phyloP scores from a whole-genome alignment of 2,329 filamentous ascomycete species.

The Bipolaris bicolor region DNA sequence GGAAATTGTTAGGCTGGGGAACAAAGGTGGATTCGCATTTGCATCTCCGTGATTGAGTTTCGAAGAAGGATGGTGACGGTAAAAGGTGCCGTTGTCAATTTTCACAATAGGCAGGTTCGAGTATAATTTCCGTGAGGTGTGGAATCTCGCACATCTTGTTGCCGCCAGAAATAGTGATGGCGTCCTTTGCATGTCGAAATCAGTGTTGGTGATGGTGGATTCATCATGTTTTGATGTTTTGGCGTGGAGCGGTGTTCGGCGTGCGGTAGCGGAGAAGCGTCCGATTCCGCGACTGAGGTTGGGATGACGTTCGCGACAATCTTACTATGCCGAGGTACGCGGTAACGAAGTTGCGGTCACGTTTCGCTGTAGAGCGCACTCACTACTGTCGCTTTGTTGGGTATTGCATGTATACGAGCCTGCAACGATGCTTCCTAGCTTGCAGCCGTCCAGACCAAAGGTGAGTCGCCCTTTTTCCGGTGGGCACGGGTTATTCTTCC shows the following conservation, averaged over 20 bases:
- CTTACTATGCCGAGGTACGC: slow-evolving; percentile 35
- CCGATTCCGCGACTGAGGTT: slow-evolving; percentile 26
- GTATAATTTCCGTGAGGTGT: slow-evolving; percentile 23
- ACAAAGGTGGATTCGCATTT: slow-evolving; percentile 72
- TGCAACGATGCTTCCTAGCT: slow-evolving; percentile 46
- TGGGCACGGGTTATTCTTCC: neutral
- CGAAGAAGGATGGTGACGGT: slow-evolving; percentile 69
- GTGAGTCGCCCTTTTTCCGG: slow-evolving; percentile 21
- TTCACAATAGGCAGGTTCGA: slow-evolving; percentile 39
- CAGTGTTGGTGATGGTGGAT: slow-evolving; percentile 2
- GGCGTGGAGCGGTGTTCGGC: slow-evolving; percentile 19
- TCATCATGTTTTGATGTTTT: slow-evolving; percentile 1
- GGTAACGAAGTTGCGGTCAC: slow-evolving; percentile 9
- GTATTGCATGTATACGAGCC: slow-evolving; percentile 13
- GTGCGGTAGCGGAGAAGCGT: slow-evolving; percentile 29
- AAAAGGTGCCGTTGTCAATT: slow-evolving; percentile 75
- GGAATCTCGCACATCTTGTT: slow-evolving; percentile 31
- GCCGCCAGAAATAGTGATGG: slow-evolving; percentile 36
- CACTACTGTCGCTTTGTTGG: slow-evolving; percentile 12
- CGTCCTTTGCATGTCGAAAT: slow-evolving; percentile 42
- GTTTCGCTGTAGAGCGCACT: slow-evolving; percentile 2
- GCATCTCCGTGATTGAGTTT: slow-evolving; percentile 50
- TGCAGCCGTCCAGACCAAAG: slow-evolving; percentile 52
- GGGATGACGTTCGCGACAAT: slow-evolving; percentile 31
- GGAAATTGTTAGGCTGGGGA: slow-evolving; percentile 71